Evolutionary conservation across 1,139 yeast species (phyloP).

Genomic region (Williopsis jadinii): DNA sequence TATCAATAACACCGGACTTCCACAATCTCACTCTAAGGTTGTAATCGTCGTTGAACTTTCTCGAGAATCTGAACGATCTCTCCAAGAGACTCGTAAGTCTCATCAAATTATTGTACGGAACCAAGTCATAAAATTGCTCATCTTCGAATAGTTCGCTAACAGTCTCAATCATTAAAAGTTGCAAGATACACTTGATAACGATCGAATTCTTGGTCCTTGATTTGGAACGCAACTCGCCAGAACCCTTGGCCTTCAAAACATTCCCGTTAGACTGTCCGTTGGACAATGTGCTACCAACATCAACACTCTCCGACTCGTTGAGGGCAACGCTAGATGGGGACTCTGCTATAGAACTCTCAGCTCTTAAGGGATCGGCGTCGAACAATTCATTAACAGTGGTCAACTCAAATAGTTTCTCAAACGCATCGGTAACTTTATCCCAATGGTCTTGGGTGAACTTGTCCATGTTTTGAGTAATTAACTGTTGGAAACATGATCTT

Average conservation of each 20-base stretch:
- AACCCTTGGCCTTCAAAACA: conserved; percentile 16
- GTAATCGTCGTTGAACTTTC: conserved; percentile 81
- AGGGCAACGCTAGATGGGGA: conserved; percentile 10
- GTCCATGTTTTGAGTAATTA: conserved; percentile 66
- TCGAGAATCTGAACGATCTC: conserved; percentile 74
- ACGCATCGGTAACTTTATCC: conserved; percentile 59
- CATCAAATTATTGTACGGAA: conserved; percentile 61
- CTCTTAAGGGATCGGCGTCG: conserved; percentile 54
- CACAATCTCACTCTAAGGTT: conserved; percentile 80
- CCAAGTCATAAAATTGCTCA: conserved; percentile 57
- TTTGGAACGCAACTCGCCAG: conserved; percentile 26
- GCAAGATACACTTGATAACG: conserved; percentile 89
- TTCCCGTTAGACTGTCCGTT: conserved; percentile 3
- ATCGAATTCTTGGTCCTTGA: conserved; percentile 60
- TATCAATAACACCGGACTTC: conserved; percentile 89
- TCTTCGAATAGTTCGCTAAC: conserved; percentile 69
- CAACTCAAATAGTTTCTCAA: conserved; percentile 61
- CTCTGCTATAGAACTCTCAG: conserved; percentile 19
- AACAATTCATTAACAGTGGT: conserved; percentile 87
- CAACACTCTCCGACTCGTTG: conserved; percentile 20
- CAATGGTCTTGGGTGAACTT: conserved; percentile 65
- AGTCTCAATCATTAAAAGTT: conserved; percentile 80
- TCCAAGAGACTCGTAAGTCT: conserved; percentile 54
- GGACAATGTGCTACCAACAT: conserved; percentile 6
- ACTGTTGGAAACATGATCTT: conserved; percentile 74